These are phyloP conservation scores for Termitomyces heimii DNA, from an alignment of 768 basidiomycete species.

Conservation along the genomic window DNA sequence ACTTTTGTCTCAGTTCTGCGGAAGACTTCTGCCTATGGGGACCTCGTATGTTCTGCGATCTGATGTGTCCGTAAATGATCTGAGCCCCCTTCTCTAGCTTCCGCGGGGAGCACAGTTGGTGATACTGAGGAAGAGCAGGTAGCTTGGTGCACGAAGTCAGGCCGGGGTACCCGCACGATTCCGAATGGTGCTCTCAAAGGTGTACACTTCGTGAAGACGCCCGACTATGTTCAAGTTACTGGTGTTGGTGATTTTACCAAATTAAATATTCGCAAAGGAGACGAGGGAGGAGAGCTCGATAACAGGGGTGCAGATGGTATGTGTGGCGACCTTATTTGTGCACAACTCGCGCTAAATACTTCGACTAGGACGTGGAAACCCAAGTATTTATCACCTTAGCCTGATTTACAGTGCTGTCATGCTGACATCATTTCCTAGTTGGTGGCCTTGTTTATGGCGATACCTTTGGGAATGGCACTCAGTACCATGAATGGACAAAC, in stretches of 20 bases:
- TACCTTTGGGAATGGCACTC: conserved; percentile 39
- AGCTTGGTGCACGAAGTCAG: conserved; percentile 71
- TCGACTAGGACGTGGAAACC: conserved; percentile 32
- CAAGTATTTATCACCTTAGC: conserved; percentile 17
- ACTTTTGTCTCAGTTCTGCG: conserved; percentile 31
- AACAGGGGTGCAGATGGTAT: conserved; percentile 59
- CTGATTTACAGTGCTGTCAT: background rate
- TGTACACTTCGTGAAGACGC: conserved; percentile 63
- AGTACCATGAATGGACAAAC: conserved; percentile 82
- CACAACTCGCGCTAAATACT: background rate
- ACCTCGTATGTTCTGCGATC: conserved; percentile 35
- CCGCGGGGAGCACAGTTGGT: conserved; percentile 48
- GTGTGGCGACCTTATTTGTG: background rate
- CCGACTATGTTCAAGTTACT: conserved; percentile 55
- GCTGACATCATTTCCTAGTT: conserved; percentile 25
- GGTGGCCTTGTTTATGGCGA: conserved; percentile 70
- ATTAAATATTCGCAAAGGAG: conserved; percentile 53
- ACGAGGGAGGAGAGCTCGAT: conserved; percentile 69
- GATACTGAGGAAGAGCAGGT: conserved; percentile 66
- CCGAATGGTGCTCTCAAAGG: conserved; percentile 61
- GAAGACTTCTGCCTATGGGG: conserved; percentile 73
- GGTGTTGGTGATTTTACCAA: conserved; percentile 65
- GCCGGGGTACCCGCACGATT: conserved; percentile 68
- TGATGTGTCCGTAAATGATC: background rate
- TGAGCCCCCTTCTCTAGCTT: background rate